Conservation (phyloP, 2,329 filamentous ascomycete genomes). For the Aspergillus terreus region DNA sequence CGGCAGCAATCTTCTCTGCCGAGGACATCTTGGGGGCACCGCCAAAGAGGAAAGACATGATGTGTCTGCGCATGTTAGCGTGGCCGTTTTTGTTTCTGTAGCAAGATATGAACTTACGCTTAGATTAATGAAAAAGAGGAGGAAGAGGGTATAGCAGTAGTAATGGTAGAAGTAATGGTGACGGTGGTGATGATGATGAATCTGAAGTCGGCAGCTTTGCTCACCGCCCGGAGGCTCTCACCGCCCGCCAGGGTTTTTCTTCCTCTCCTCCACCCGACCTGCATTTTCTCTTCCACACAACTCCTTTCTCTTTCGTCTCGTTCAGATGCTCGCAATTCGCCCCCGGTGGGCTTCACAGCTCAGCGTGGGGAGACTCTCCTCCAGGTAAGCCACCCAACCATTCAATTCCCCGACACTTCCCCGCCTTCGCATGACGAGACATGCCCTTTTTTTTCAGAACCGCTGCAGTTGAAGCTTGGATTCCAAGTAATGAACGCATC, state of each 20-base stretch:
- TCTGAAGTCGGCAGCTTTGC: conserved; percentile 17
- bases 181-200: not conserved
- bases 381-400: conserved; percentile 31
- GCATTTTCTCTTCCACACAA: conserved; percentile 15
- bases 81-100: not conserved
- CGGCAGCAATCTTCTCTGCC: conserved; percentile 93
- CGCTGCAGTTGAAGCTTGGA: conserved; percentile 63
- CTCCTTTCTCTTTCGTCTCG: conserved; percentile 12
- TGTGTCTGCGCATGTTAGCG: not conserved
- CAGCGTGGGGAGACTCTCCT: conserved; percentile 23
- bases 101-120: too few relatives aligned
- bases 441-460: conserved; percentile 51
- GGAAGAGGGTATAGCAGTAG: too few relatives aligned
- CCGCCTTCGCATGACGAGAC: conserved; percentile 41
- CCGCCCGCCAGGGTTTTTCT: conserved; percentile 15
- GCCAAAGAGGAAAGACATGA: conserved; percentile 71
- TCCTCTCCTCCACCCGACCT: conserved; percentile 12
- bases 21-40: conserved; percentile 79
- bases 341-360: conserved; percentile 32
- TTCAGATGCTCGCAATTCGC: conserved; percentile 39
- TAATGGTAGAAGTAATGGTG: too few relatives aligned
- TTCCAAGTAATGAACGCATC: conserved; percentile 44
- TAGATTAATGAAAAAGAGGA: too few relatives aligned
- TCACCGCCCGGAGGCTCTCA: conserved; percentile 20
- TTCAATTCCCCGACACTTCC: conserved; percentile 1